Conservation (phyloP, 257 asterid species). For the Nicotiana otophora region DNA sequence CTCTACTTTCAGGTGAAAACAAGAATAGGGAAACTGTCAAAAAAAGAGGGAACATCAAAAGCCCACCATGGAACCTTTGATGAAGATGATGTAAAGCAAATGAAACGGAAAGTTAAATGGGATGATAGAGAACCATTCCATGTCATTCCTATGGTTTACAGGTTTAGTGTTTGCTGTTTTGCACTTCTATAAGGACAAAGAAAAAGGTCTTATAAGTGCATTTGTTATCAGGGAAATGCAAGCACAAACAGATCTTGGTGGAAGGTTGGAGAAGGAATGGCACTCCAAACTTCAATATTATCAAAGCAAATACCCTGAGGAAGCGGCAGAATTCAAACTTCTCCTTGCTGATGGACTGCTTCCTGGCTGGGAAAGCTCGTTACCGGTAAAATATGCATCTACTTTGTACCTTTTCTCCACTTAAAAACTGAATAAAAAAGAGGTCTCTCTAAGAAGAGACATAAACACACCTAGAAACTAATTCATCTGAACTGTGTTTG, state of each 20-base stretch:
- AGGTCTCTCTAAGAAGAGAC: background rate
- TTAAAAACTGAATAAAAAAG: background rate
- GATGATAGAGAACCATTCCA: conserved; percentile 34
- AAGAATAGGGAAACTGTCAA: conserved; percentile 46
- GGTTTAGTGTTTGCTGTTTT: conserved; percentile 14
- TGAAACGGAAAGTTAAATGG: conserved; percentile 54
- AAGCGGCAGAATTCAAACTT: conserved; percentile 40
- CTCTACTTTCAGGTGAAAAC: conserved; percentile 40
- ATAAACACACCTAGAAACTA: background rate
- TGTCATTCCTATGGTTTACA: conserved; percentile 50
- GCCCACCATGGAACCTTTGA: conserved; percentile 57
- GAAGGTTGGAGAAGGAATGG: conserved; percentile 40
- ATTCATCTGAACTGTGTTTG: background rate
- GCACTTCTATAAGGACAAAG: background rate
- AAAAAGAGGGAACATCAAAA: conserved; percentile 53
- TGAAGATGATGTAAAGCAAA: conserved; percentile 47
- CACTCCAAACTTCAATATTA: conserved; percentile 30
- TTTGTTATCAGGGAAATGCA: conserved; percentile 35
- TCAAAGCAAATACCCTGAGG: conserved; percentile 36
- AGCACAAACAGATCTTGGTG: conserved; percentile 35
- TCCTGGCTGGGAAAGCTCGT: conserved; percentile 48
- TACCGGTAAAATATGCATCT: conserved; percentile 31
- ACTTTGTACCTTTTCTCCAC: background rate
- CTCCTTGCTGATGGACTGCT: conserved; percentile 41
- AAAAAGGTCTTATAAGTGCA: background rate